These are phyloP conservation scores for Candida maesae DNA, from an alignment of 805 yeast genomes.

Conservation along the genomic window DNA sequence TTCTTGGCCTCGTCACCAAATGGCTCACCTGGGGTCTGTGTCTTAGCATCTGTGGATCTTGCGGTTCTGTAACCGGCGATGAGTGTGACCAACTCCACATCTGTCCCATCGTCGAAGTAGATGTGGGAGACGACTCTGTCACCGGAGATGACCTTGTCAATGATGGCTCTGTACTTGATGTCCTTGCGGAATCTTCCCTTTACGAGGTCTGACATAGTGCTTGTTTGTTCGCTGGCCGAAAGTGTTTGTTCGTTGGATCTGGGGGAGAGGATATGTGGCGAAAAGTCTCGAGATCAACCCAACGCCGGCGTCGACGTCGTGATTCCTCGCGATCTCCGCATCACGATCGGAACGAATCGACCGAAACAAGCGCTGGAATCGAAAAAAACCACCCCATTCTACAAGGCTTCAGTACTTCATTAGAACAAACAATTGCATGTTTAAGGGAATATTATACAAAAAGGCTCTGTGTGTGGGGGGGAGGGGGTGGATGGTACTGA, in stretches of 20 bases:
- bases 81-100: slow-evolving; percentile 54
- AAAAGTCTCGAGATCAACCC: neutral
- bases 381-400: neutral
- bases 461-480: too few relatives aligned
- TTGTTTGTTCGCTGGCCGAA: neutral
- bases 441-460: neutral
- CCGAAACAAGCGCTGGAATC: neutral
- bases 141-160: slow-evolving; percentile 75
- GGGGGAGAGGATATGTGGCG: neutral
- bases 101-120: slow-evolving; percentile 43
- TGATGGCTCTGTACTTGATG: slow-evolving; percentile 42
- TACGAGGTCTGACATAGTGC: slow-evolving; percentile 16
- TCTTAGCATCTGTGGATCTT: slow-evolving; percentile 49
- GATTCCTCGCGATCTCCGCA: neutral
- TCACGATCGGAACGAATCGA: too few relatives aligned
- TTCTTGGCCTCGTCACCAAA: slow-evolving; percentile 62
- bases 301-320: neutral
- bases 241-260: too few relatives aligned
- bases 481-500: too few relatives aligned
- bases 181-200: slow-evolving; percentile 27
- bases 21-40: slow-evolving; percentile 44
- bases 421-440: neutral
- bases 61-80: slow-evolving; percentile 76
- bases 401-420: too few relatives aligned
- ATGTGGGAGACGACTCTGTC: slow-evolving; percentile 68